Conservation (phyloP, 768 basidiomycete genomes). For the Auriscalpium vulgare region DNA sequence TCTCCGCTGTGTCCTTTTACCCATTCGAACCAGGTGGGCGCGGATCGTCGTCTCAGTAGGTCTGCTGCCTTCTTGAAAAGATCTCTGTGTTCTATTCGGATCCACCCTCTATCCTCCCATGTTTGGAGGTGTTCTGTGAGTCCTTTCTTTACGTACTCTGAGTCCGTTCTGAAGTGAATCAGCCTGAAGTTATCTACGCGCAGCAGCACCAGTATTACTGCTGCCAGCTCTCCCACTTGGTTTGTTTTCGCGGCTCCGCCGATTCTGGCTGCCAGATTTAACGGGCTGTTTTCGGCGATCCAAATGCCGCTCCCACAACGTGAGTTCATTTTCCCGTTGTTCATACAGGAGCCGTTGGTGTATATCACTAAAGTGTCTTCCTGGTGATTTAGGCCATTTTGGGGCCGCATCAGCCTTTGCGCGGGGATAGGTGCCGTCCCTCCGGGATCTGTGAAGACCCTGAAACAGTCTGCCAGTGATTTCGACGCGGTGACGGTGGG, state of each 20-base stretch:
- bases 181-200: not conserved
- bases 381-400: not conserved
- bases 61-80: not conserved
- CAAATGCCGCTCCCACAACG: not conserved
- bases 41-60: not conserved
- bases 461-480: not conserved
- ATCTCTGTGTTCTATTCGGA: not conserved
- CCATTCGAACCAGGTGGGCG: not conserved
- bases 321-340: not conserved
- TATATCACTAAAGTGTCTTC: not conserved
- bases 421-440: not conserved
- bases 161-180: constrained; percentile 4
- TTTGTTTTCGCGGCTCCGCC: not conserved
- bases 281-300: not conserved
- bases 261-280: not conserved
- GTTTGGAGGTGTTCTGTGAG: constrained; percentile 1
- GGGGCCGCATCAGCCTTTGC: not conserved
- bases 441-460: not conserved
- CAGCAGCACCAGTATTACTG: not conserved
- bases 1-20: constrained; percentile 4
- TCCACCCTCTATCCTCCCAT: constrained; percentile 10
- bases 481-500: not conserved
- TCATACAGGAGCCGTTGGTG: not conserved
- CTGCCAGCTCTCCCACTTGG: not conserved
- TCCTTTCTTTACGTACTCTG: constrained; percentile 5